These are phyloP conservation scores for Trichoderma aggressivum DNA, from an alignment of 2,329 filamentous ascomycete genomes.

Conservation along the genomic window DNA sequence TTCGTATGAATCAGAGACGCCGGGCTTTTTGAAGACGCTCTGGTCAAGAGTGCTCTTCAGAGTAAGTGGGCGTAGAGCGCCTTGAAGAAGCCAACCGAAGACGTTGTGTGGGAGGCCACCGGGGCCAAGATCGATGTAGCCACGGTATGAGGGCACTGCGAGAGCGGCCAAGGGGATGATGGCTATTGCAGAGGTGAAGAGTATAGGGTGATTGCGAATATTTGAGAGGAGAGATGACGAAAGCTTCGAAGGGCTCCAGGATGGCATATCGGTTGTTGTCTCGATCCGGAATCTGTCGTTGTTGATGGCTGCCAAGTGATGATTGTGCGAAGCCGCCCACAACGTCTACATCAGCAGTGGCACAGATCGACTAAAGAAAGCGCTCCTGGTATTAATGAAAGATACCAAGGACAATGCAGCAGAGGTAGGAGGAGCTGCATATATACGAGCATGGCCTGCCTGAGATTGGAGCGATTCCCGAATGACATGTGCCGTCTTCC, in stretches of 20 bases:
- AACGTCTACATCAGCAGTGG: too few relatives aligned
- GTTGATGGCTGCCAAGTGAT: neutral
- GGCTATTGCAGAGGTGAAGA: conserved; percentile 4
- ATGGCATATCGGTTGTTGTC: neutral
- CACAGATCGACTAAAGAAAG: neutral
- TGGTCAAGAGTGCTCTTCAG: conserved; percentile 33
- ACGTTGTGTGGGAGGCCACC: conserved; percentile 44
- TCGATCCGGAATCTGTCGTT: neutral
- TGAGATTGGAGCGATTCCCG: neutral
- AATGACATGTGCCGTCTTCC: neutral
- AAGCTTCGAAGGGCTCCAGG: neutral
- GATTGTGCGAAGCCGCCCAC: neutral
- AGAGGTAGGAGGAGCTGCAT: neutral
- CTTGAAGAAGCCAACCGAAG: conserved; percentile 40
- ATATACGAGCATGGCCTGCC: neutral
- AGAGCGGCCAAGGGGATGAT: conserved; percentile 21
- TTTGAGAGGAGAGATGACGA: neutral
- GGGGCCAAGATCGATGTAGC: conserved; percentile 41
- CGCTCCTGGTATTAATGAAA: neutral
- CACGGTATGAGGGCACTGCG: conserved; percentile 34
- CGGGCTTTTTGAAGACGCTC: conserved; percentile 26
- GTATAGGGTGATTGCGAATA: neutral
- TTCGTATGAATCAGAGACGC: conserved; percentile 26
- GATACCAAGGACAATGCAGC: neutral
- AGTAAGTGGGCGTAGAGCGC: conserved; percentile 32